These are phyloP conservation scores for Euphorbia corollata DNA, from an alignment of 441 rosid species.

Conservation along the genomic window DNA sequence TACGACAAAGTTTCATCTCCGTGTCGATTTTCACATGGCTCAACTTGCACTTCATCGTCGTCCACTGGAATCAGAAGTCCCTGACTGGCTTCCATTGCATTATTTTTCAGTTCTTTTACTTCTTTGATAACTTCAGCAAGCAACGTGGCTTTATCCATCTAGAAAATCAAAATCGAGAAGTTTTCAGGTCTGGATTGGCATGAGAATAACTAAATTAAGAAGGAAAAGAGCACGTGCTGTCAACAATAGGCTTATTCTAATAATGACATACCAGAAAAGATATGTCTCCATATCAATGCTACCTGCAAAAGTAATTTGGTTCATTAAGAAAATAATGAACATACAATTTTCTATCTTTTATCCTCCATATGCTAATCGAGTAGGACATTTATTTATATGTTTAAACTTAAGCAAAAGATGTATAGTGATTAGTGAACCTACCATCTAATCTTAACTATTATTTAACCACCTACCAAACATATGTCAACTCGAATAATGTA, in stretches of 20 bases:
- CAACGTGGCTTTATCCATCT: conserved; percentile 76
- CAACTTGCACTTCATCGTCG: conserved; percentile 49
- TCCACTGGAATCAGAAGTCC: conserved; percentile 49
- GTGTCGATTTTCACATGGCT: conserved; percentile 19
- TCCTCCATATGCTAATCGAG: not conserved
- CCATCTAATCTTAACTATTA: conserved; percentile 15
- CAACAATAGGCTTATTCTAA: conserved; percentile 9
- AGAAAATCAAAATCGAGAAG: not conserved
- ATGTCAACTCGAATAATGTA: not conserved
- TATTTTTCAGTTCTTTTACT: conserved; percentile 50
- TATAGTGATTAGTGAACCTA: too few relatives aligned
- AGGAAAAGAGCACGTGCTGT: not conserved
- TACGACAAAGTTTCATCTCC: conserved; percentile 29
- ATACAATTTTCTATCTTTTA: not conserved
- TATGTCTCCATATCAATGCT: conserved; percentile 23
- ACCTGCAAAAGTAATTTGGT: conserved; percentile 25
- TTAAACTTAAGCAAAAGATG: not conserved
- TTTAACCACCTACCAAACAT: conserved; percentile 7
- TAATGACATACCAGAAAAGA: conserved; percentile 21
- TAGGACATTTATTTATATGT: not conserved
- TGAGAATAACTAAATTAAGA: not conserved
- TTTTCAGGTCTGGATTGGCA: conserved; percentile 7
- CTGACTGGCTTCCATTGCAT: conserved; percentile 38
- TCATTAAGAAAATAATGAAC: conserved; percentile 7
- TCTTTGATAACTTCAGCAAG: conserved; percentile 52